A percentile compares a stretch with the other conserved stretches of the same genome.
phyloP scores from a whole-genome alignment of 768 basidiomycete genomes.

The Suillus cothurnatus region DNA sequence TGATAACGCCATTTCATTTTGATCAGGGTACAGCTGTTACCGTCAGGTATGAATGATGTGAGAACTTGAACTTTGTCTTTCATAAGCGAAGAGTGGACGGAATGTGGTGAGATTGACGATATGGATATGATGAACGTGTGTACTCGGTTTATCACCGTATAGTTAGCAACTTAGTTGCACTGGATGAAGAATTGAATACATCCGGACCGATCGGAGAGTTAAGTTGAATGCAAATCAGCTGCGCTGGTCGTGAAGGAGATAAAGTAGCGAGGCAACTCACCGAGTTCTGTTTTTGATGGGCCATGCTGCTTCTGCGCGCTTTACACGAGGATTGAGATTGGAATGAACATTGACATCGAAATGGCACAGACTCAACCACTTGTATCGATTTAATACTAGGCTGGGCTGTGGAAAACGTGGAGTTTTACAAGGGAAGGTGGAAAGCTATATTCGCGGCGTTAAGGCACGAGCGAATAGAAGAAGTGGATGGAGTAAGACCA shows the following conservation, averaged over 20 bases:
- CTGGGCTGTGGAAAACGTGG: constrained; percentile 7
- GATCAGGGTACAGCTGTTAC: background rate
- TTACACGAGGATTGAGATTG: constrained; percentile 9
- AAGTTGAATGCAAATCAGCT: constrained; percentile 5
- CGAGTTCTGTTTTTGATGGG: constrained; percentile 5
- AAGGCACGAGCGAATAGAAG: constrained; percentile 5
- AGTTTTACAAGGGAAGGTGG: background rate
- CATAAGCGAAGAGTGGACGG: too few species aligned
- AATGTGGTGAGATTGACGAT: constrained; percentile 3
- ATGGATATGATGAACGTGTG: background rate
- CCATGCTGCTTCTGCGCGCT: constrained; percentile 7
- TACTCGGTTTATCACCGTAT: constrained; percentile 6
- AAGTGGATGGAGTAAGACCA: background rate
- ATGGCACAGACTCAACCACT: constrained; percentile 5
- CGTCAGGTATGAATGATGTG: constrained; percentile 6
- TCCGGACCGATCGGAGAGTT: constrained; percentile 6
- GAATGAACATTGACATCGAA: background rate
- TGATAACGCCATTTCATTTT: constrained; percentile 2
- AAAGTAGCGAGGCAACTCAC: constrained; percentile 5
- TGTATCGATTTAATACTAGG: constrained; percentile 1
- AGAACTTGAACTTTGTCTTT: constrained; percentile 6
- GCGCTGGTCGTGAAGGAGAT: constrained; percentile 8
- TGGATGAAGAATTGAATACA: background rate
- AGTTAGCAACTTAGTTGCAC: background rate
- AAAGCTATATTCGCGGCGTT: constrained; percentile 3